Conservation (phyloP, 306 rosid species). For the barrel medic (Medicago truncatula) region DNA sequence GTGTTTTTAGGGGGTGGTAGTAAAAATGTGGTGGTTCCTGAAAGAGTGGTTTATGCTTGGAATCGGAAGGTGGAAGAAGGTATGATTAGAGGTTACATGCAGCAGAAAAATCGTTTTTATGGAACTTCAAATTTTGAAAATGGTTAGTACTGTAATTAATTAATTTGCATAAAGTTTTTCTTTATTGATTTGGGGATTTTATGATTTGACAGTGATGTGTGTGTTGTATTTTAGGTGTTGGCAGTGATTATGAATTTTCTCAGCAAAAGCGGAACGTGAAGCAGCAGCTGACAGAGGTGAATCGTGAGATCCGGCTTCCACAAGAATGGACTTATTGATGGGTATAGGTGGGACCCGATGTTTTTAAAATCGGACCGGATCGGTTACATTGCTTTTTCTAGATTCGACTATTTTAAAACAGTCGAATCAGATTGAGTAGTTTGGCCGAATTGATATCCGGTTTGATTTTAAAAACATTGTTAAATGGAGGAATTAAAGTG, state of each 20-base stretch:
- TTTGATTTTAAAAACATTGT: neutral
- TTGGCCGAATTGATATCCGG: neutral
- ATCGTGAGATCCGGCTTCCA: constrained; percentile 70
- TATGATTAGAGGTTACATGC: constrained; percentile 36
- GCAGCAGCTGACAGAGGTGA: constrained; percentile 43
- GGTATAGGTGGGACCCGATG: neutral
- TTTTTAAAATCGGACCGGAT: neutral
- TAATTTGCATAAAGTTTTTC: neutral
- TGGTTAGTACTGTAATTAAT: constrained; percentile 42
- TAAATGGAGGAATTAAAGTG: no score
- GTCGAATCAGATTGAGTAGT: neutral
- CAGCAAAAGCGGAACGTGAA: constrained; percentile 49
- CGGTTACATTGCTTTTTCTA: no score
- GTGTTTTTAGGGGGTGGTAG: constrained; percentile 26
- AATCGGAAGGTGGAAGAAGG: constrained; percentile 56
- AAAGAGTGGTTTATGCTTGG: constrained; percentile 70
- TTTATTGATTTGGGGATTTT: neutral
- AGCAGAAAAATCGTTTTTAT: constrained; percentile 37
- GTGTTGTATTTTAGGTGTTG: constrained; percentile 37
- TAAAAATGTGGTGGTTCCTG: constrained; percentile 67
- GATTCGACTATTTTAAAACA: no score
- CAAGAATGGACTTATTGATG: constrained; percentile 77
- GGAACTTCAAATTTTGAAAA: constrained; percentile 38
- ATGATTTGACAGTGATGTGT: neutral
- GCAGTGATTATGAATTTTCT: constrained; percentile 6